These are phyloP conservation scores for Exophiala xenobiotica DNA, from an alignment of 2,329 filamentous ascomycete species.

Conservation along the genomic window DNA sequence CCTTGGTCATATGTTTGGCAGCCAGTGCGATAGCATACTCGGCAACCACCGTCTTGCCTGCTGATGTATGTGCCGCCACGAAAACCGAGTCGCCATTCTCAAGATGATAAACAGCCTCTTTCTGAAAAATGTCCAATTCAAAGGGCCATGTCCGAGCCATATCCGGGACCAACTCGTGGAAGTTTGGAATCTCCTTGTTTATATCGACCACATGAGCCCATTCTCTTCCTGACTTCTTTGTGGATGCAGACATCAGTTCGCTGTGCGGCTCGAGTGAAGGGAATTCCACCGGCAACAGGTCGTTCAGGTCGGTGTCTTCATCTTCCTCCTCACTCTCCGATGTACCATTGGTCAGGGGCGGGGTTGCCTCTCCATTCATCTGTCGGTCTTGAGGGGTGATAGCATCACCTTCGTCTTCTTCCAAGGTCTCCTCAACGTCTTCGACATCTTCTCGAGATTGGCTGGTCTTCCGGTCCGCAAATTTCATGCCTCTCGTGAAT, in stretches of 20 bases:
- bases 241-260: conserved; percentile 68
- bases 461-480: conserved; percentile 60
- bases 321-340: conserved; percentile 39
- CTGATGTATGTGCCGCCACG: conserved; percentile 94
- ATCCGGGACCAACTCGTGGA: conserved; percentile 86
- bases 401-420: conserved; percentile 42
- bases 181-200: conserved; percentile 89
- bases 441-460: conserved; percentile 62
- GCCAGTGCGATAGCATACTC: conserved; percentile 97
- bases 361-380: conserved; percentile 8
- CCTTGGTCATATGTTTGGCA: conserved; percentile 98
- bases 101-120: conserved; percentile 95
- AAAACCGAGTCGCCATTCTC: conserved; percentile 97
- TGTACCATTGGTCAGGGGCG: conserved; percentile 9
- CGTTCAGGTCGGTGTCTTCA: conserved; percentile 70
- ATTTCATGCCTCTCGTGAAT: conserved; percentile 73
- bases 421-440: conserved; percentile 66
- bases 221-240: conserved; percentile 74
- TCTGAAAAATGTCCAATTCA: conserved; percentile 96
- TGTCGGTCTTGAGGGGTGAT: conserved; percentile 18
- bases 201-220: conserved; percentile 99
- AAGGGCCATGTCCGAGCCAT: conserved; percentile 98
- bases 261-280: conserved; percentile 83
- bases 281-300: conserved; percentile 86
- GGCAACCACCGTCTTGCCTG: conserved; percentile 95